Evolutionary conservation across 805 yeast genomes (phyloP).

Genomic region (Ogataea wickerhamii): DNA sequence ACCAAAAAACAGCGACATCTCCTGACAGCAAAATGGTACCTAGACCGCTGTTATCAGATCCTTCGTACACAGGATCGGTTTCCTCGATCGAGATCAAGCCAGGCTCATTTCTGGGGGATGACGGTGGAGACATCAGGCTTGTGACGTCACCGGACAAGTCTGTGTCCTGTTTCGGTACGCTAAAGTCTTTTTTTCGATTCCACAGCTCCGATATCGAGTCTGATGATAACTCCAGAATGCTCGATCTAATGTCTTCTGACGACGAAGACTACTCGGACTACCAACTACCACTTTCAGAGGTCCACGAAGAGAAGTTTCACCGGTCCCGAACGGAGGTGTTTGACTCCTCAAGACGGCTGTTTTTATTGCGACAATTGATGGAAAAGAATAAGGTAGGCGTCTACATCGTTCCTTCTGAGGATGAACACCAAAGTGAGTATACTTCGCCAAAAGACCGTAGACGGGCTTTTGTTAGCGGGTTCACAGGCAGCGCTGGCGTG

Average conservation of each 20-base stretch:
- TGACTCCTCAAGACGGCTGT: conserved; percentile 36
- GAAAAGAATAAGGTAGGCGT: conserved; percentile 42
- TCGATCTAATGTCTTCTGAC: conserved; percentile 2
- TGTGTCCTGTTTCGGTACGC: conserved; percentile 18
- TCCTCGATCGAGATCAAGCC: conserved; percentile 4
- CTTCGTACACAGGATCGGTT: conserved; percentile 2
- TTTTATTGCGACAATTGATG: conserved; percentile 43
- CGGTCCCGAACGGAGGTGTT: conserved; percentile 9
- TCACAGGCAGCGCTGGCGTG: conserved; percentile 90
- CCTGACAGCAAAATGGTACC: neutral
- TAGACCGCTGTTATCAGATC: neutral
- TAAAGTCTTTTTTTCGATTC: conserved; percentile 16
- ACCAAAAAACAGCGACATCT: too few relatives aligned
- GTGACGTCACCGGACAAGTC: conserved; percentile 19
- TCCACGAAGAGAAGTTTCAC: neutral
- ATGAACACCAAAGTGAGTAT: conserved; percentile 91
- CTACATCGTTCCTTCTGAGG: conserved; percentile 70
- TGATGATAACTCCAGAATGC: neutral
- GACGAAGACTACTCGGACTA: conserved; percentile 3
- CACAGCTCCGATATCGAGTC: neutral
- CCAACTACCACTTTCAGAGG: neutral
- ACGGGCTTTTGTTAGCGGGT: conserved; percentile 78
- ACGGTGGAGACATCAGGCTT: conserved; percentile 16
- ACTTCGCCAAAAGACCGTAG: conserved; percentile 79
- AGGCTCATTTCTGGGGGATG: conserved; percentile 3